Evolutionary conservation across 2,329 filamentous ascomycete species (phyloP).

Genomic region (Colletotrichum falcatum): DNA sequence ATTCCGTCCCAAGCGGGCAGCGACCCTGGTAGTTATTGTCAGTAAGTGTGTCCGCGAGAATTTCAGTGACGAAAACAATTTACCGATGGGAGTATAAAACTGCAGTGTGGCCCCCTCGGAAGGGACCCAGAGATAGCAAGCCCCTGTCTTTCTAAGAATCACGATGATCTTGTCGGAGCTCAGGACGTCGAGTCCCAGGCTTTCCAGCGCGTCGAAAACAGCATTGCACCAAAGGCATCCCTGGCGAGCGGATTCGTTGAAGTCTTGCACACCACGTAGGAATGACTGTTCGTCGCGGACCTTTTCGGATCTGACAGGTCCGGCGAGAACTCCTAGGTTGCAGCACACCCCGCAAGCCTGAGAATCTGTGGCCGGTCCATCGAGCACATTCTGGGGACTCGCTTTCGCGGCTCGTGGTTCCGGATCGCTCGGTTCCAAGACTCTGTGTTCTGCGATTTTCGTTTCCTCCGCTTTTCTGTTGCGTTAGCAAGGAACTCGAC

Average conservation of each 20-base stretch:
- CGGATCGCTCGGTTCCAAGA: neutral
- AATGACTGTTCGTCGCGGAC: neutral
- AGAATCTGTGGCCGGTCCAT: neutral
- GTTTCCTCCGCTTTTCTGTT: neutral
- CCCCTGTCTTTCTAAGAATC: neutral
- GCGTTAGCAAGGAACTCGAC: neutral
- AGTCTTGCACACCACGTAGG: neutral
- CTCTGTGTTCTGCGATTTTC: neutral
- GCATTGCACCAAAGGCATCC: neutral
- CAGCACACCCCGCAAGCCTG: neutral
- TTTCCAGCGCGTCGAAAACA: neutral
- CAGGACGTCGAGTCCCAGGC: neutral
- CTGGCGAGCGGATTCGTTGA: neutral
- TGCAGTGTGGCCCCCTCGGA: neutral
- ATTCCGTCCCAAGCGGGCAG: neutral
- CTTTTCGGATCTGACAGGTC: neutral
- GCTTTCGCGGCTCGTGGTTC: no score
- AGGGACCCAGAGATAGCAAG: neutral
- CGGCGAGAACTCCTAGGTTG: neutral
- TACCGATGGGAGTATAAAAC: neutral
- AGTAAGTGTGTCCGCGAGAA: neutral
- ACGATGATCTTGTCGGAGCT: neutral
- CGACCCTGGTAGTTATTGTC: neutral
- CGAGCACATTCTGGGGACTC: neutral
- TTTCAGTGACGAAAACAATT: no score